Percentiles rank a stretch among this genome's conserved stretches.
Evolutionary conservation across 129 eudicot genomes (phyloP).

Genomic region (Flaveria trinervia): DNA sequence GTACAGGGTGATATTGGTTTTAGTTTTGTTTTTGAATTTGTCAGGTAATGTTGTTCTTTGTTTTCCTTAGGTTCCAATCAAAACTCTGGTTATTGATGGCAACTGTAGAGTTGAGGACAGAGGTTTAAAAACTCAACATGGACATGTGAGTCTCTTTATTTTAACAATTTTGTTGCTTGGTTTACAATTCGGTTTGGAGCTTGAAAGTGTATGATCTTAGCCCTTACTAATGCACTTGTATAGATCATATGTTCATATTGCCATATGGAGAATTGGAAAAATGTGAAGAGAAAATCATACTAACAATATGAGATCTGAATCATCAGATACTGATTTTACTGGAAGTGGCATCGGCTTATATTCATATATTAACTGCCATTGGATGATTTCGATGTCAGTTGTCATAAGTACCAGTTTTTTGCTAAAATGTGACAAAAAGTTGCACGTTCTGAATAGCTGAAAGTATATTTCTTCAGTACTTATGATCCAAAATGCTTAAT

Average conservation of each 20-base stretch:
- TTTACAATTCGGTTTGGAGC: slow-evolving; percentile 18
- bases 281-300: slow-evolving; percentile 1
- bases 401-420: slow-evolving; percentile 3
- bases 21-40: slow-evolving; percentile 3
- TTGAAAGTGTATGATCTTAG: slow-evolving; percentile 19
- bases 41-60: neutral
- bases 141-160: slow-evolving; percentile 66
- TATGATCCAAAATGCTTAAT: neutral
- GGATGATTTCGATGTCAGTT: slow-evolving; percentile 1
- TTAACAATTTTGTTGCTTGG: slow-evolving; percentile 13
- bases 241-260: neutral
- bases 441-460: neutral
- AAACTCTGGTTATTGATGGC: slow-evolving; percentile 94
- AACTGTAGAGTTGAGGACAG: slow-evolving; percentile 99
- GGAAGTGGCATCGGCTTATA: neutral
- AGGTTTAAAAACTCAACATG: slow-evolving; percentile 97
- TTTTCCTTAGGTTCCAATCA: slow-evolving; percentile 73
- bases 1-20: neutral
- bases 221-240: neutral
- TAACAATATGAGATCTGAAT: neutral
- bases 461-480: neutral
- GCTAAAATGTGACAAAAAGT: neutral
- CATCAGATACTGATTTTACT: slow-evolving; percentile 1
- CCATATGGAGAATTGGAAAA: neutral
- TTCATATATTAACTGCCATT: neutral